phyloP scores from a whole-genome alignment of 306 rosid species.

The Hippophae gyantsensis region DNA sequence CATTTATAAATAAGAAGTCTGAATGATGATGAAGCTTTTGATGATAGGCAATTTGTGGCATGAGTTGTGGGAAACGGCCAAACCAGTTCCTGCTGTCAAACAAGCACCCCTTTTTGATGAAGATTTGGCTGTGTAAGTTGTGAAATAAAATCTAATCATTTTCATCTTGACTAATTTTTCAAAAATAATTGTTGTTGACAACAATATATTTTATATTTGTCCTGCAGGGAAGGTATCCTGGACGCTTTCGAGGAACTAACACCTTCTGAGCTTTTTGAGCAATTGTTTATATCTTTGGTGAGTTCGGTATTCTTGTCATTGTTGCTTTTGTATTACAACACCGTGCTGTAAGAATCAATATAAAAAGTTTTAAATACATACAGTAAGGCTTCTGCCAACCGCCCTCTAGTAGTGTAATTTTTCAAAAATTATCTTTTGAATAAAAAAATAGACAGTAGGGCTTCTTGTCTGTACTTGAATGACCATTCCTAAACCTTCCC shows the following conservation, averaged over 20 bases:
- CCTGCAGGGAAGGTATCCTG: constrained; percentile 88
- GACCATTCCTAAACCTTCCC: too few relatives aligned
- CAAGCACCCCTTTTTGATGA: constrained; percentile 95
- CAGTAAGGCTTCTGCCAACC: too few relatives aligned
- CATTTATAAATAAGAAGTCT: neutral
- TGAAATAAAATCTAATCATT: constrained; percentile 4
- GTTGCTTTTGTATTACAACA: too few relatives aligned
- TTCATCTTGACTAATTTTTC: neutral
- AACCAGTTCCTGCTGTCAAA: constrained; percentile 90
- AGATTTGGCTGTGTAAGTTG: constrained; percentile 90
- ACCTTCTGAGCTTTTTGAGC: constrained; percentile 72
- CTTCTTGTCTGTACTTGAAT: too few relatives aligned
- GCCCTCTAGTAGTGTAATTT: too few relatives aligned
- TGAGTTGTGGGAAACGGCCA: constrained; percentile 86
- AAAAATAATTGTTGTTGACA: constrained; percentile 3
- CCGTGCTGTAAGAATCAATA: too few relatives aligned
- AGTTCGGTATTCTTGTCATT: constrained; percentile 25
- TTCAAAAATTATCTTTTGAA: too few relatives aligned
- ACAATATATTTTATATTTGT: constrained; percentile 15
- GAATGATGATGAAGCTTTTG: constrained; percentile 10
- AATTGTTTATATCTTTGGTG: constrained; percentile 81
- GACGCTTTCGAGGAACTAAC: constrained; percentile 62
- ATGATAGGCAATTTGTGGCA: constrained; percentile 89
- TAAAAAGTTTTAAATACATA: too few relatives aligned
- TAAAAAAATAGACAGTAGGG: too few relatives aligned